A percentile compares a stretch with the other conserved stretches of the same genome.
These are phyloP conservation scores for Pythium aphanidermatum DNA, from an alignment of 352 stramenopile species.

Conservation along the genomic window DNA sequence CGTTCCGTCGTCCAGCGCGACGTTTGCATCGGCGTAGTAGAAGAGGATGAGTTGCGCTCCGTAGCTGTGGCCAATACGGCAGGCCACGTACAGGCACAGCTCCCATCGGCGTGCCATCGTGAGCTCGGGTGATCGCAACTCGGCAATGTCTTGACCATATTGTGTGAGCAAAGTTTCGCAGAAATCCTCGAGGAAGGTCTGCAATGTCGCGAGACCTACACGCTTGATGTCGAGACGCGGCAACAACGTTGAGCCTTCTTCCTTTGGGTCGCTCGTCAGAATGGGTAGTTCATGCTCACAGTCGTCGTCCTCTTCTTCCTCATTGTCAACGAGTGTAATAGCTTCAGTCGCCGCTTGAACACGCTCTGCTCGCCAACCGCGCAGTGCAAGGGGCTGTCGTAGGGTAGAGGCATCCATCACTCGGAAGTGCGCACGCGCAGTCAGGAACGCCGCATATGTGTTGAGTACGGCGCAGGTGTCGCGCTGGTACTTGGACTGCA, in stretches of 20 bases:
- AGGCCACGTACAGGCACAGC: slow-evolving; percentile 66
- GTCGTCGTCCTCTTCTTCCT: slow-evolving; percentile 5
- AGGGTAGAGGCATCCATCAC: slow-evolving; percentile 17
- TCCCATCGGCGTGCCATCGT: slow-evolving; percentile 55
- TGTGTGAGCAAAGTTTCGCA: slow-evolving; percentile 58
- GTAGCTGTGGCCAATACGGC: slow-evolving; percentile 67
- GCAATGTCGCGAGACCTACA: slow-evolving; percentile 59
- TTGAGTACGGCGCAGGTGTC: slow-evolving; percentile 34
- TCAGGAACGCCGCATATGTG: slow-evolving; percentile 46
- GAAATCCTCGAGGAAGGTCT: slow-evolving; percentile 79
- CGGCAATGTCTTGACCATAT: slow-evolving; percentile 56
- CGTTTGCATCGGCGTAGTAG: slow-evolving; percentile 64
- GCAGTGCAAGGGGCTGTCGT: slow-evolving; percentile 36
- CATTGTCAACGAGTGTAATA: slow-evolving; percentile 11
- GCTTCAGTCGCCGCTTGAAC: slow-evolving; percentile 8
- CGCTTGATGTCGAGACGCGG: slow-evolving; percentile 50
- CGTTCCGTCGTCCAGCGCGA: slow-evolving; percentile 49
- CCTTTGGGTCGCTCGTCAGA: neutral
- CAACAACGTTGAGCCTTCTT: slow-evolving; percentile 16
- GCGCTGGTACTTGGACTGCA: slow-evolving; percentile 36
- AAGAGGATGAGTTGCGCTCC: slow-evolving; percentile 69
- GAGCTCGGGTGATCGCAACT: slow-evolving; percentile 42
- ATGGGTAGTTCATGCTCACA: neutral
- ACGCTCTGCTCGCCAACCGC: slow-evolving; percentile 36
- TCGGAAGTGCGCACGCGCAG: slow-evolving; percentile 41